Conservation (phyloP, 1,139 yeast genomes). For the Sugiyamaella neomexicana region DNA sequence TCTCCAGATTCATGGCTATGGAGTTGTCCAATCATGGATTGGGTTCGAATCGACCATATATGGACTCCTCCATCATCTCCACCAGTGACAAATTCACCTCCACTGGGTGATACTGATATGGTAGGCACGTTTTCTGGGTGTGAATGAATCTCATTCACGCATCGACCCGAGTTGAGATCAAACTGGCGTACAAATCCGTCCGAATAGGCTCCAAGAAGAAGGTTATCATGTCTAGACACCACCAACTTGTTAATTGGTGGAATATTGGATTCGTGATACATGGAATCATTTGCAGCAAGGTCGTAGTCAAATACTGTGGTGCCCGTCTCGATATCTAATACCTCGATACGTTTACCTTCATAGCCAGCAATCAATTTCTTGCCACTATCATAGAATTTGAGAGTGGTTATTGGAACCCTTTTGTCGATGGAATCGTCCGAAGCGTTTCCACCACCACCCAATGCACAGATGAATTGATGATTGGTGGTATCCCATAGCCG, state of each 20-base stretch:
- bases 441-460: not conserved
- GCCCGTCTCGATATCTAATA: slow-evolving; percentile 35
- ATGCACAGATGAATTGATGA: slow-evolving; percentile 2
- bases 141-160: slow-evolving; percentile 27
- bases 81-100: slow-evolving; percentile 31
- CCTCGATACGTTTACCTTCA: slow-evolving; percentile 31
- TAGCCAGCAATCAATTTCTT: slow-evolving; percentile 31
- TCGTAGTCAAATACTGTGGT: slow-evolving; percentile 23
- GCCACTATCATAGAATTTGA: slow-evolving; percentile 26
- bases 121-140: slow-evolving; percentile 33
- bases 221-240: slow-evolving; percentile 9
- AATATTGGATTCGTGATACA: slow-evolving; percentile 5
- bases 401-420: slow-evolving; percentile 18
- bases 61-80: slow-evolving; percentile 36
- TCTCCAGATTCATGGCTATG: slow-evolving; percentile 16
- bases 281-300: slow-evolving; percentile 13
- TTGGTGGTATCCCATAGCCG: slow-evolving; percentile 30
- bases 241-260: slow-evolving; percentile 11
- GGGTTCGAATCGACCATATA: slow-evolving; percentile 31
- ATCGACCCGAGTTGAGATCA: slow-evolving; percentile 23
- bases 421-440: slow-evolving; percentile 11
- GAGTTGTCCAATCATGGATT: slow-evolving; percentile 13
- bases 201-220: slow-evolving; percentile 20
- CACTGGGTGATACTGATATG: slow-evolving; percentile 26
- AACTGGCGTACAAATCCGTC: slow-evolving; percentile 27